These are phyloP conservation scores for Xylaria palmicola DNA, from an alignment of 495 filamentous ascomycete genomes.

Conservation along the genomic window DNA sequence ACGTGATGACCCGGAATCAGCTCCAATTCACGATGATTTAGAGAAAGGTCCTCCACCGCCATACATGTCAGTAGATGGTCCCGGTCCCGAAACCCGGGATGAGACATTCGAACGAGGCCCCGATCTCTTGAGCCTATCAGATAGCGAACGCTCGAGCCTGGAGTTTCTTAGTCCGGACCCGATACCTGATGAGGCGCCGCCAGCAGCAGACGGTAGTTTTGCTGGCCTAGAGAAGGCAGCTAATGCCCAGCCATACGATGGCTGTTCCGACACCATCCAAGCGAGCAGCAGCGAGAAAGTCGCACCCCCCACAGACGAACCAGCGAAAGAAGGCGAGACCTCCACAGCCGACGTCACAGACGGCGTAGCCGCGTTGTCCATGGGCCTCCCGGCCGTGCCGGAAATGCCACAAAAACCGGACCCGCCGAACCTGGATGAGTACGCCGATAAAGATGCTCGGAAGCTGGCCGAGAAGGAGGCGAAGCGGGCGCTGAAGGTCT, in stretches of 20 bases:
- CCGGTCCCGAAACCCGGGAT: constrained; percentile 11
- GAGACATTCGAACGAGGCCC: constrained; percentile 4
- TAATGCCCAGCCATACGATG: neutral
- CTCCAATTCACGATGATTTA: neutral
- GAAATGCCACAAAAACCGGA: constrained; percentile 40
- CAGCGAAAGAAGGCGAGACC: constrained; percentile 2
- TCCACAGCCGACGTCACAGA: constrained; percentile 17
- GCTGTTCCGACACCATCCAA: neutral
- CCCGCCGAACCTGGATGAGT: constrained; percentile 48
- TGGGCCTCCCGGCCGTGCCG: constrained; percentile 44
- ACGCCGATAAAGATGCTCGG: constrained; percentile 58
- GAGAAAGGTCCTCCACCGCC: constrained; percentile 30
- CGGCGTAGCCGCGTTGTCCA: constrained; percentile 21
- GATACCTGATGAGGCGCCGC: constrained; percentile 21
- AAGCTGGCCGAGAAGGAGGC: constrained; percentile 67
- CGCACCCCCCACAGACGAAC: neutral
- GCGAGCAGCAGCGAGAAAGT: neutral
- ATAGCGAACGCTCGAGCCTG: constrained; percentile 18
- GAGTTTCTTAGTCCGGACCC: constrained; percentile 27
- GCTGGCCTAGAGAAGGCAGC: neutral
- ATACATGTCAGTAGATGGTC: constrained; percentile 46
- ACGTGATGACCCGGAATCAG: constrained; percentile 20
- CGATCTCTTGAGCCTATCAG: constrained; percentile 2
- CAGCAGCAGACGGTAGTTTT: neutral
- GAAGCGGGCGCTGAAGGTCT: constrained; percentile 54